A percentile compares a stretch with the other conserved stretches of the same genome.
phyloP scores from a whole-genome alignment of 2,329 filamentous ascomycete genomes.

The Trichoderma aggressivum region DNA sequence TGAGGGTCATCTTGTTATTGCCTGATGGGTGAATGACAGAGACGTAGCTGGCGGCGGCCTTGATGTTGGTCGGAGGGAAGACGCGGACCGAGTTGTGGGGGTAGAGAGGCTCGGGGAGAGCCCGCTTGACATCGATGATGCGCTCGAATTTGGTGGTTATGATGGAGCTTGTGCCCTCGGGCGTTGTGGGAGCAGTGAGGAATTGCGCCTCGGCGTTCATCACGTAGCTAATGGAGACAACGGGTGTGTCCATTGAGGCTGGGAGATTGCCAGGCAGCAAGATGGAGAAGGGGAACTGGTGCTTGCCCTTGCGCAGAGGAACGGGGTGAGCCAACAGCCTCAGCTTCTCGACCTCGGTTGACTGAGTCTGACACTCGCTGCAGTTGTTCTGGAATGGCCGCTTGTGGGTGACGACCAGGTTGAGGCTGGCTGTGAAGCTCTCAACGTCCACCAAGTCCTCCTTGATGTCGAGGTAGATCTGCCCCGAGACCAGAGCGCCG shows the following conservation, averaged over 20 bases:
- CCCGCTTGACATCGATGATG: conserved; percentile 71
- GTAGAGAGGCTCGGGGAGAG: conserved; percentile 67
- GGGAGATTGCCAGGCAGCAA: conserved; percentile 84
- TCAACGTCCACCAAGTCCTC: conserved; percentile 66
- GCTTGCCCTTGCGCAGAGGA: conserved; percentile 52
- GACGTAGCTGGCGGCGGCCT: conserved; percentile 76
- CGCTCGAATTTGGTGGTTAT: conserved; percentile 59
- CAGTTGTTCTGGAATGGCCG: conserved; percentile 79
- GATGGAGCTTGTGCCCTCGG: conserved; percentile 19
- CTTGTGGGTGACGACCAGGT: conserved; percentile 71
- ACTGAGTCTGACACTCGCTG: conserved; percentile 67
- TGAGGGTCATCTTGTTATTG: conserved; percentile 73
- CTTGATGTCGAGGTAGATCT: conserved; percentile 69
- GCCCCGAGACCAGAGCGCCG: conserved; percentile 81
- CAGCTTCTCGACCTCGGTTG: conserved; percentile 75
- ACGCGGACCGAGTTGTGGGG: conserved; percentile 90
- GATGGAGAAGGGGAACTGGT: conserved; percentile 86
- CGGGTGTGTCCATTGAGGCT: conserved; percentile 69
- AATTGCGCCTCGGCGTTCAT: conserved; percentile 61
- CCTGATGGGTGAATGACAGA: conserved; percentile 84
- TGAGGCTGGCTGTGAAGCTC: conserved; percentile 68
- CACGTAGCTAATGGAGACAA: conserved; percentile 74
- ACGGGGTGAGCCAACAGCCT: conserved; percentile 63
- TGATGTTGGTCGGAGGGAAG: conserved; percentile 94
- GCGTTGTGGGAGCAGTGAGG: neutral